Percentiles rank a stretch among this genome's conserved stretches.
These are phyloP conservation scores for Cyclotella atomus DNA, from an alignment of 108 stramenopile species.

Conservation along the genomic window DNA sequence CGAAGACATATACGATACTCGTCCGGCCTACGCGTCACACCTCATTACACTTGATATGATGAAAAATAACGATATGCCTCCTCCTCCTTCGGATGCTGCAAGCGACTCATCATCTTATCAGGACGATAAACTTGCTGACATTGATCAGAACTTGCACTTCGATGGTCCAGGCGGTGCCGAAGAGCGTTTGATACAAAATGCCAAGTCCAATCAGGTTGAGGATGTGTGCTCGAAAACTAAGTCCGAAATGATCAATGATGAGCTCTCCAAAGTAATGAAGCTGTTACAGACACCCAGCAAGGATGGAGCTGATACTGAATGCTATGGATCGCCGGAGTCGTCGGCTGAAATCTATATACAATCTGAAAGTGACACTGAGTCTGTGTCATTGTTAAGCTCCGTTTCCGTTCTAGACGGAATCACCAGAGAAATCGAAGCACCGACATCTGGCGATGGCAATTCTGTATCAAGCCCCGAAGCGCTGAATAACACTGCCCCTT, in stretches of 20 bases:
- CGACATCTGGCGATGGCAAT: neutral
- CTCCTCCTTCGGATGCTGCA: constrained; percentile 43
- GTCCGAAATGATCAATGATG: constrained; percentile 36
- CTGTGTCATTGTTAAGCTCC: neutral
- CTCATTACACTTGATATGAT: constrained; percentile 28
- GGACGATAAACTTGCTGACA: constrained; percentile 4
- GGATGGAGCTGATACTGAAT: neutral
- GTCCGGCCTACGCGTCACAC: constrained; percentile 16
- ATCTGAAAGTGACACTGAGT: constrained; percentile 3
- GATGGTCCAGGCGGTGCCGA: constrained; percentile 6
- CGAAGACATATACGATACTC: constrained; percentile 11
- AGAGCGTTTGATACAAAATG: neutral
- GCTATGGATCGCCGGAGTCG: neutral
- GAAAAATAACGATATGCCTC: constrained; percentile 30
- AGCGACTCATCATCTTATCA: constrained; percentile 39
- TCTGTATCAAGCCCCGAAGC: neutral
- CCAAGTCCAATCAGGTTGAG: neutral
- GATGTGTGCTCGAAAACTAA: neutral
- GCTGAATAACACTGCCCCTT: neutral
- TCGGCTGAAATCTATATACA: neutral
- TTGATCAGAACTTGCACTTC: neutral
- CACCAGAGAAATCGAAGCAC: neutral
- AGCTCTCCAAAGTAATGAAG: constrained; percentile 35
- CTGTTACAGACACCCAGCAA: constrained; percentile 11
- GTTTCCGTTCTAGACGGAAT: neutral